Evolutionary conservation across 805 yeast species (phyloP).

Genomic region (Yarrowia sp.): DNA sequence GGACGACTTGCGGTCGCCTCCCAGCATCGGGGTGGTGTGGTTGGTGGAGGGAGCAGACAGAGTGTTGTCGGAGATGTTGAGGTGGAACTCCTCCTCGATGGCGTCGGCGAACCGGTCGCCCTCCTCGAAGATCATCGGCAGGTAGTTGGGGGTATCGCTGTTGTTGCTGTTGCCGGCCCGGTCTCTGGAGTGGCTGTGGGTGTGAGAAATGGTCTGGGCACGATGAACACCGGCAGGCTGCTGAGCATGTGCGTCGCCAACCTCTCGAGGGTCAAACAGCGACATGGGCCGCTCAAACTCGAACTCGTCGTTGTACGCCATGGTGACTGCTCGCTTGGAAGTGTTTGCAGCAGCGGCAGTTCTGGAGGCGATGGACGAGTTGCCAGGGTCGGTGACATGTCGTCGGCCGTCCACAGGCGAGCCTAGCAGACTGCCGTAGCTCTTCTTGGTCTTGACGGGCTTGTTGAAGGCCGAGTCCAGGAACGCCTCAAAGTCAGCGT

Average conservation of each 20-base stretch:
- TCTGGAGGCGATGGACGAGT: constrained; percentile 22
- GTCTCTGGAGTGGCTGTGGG: constrained; percentile 29
- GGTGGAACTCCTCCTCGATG: constrained; percentile 50
- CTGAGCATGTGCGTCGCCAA: constrained; percentile 40
- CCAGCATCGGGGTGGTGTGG: constrained; percentile 30
- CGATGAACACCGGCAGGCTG: neutral
- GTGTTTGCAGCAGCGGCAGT: neutral
- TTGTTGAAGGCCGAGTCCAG: constrained; percentile 38
- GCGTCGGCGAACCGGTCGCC: constrained; percentile 51
- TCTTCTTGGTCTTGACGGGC: constrained; percentile 31
- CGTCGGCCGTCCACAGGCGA: constrained; percentile 14
- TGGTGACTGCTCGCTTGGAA: constrained; percentile 31
- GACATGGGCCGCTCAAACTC: constrained; percentile 15
- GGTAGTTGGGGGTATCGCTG: constrained; percentile 42
- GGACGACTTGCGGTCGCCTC: constrained; percentile 15
- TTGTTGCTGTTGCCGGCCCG: neutral
- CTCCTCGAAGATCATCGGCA: constrained; percentile 54
- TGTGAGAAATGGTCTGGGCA: constrained; percentile 40
- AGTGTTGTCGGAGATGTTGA: constrained; percentile 42
- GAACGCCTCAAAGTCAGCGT: constrained; percentile 22
- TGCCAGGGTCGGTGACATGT: constrained; percentile 24
- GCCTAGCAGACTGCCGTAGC: constrained; percentile 13
- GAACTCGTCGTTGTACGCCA: constrained; percentile 20
- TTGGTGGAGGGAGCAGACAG: constrained; percentile 16
- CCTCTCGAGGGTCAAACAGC: constrained; percentile 41